These are phyloP conservation scores for Xylaria sp. DNA, from an alignment of 2,329 filamentous ascomycete species.

Conservation along the genomic window DNA sequence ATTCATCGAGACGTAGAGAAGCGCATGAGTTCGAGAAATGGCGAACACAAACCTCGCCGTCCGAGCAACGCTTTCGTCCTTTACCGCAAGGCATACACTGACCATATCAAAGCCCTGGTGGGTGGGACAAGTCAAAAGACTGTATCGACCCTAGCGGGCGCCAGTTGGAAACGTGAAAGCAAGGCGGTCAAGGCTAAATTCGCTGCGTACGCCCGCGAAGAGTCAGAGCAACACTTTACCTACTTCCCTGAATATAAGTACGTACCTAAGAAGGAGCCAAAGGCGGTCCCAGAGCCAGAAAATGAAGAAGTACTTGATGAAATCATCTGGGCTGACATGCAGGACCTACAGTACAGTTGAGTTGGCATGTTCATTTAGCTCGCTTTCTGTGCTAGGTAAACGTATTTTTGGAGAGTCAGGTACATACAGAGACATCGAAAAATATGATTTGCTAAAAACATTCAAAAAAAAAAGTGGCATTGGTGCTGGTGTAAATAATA, in stretches of 20 bases:
- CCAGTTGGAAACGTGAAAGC: background rate
- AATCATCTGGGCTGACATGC: background rate
- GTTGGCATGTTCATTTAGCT: background rate
- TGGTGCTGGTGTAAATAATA: background rate
- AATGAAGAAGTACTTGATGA: background rate
- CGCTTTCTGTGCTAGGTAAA: background rate
- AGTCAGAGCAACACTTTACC: background rate
- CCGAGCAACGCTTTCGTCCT: slow-evolving; percentile 29
- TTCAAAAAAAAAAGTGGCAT: background rate
- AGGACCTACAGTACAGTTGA: background rate
- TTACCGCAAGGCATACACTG: slow-evolving; percentile 16
- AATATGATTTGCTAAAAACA: background rate
- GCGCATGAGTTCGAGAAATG: background rate
- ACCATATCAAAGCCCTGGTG: background rate
- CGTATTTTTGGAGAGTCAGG: background rate
- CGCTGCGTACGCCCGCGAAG: background rate
- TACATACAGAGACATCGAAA: background rate
- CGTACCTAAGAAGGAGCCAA: background rate
- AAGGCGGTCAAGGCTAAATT: background rate
- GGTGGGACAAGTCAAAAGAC: too few relatives aligned
- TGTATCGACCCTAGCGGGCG: background rate
- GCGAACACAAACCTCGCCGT: background rate
- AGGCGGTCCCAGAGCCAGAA: background rate
- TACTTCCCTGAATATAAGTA: background rate
- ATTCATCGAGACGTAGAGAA: background rate